A percentile compares a stretch with the other conserved stretches of the same genome.
Conservation (phyloP, 2,329 filamentous ascomycete genomes). For the Orbilia ellipsospora region DNA sequence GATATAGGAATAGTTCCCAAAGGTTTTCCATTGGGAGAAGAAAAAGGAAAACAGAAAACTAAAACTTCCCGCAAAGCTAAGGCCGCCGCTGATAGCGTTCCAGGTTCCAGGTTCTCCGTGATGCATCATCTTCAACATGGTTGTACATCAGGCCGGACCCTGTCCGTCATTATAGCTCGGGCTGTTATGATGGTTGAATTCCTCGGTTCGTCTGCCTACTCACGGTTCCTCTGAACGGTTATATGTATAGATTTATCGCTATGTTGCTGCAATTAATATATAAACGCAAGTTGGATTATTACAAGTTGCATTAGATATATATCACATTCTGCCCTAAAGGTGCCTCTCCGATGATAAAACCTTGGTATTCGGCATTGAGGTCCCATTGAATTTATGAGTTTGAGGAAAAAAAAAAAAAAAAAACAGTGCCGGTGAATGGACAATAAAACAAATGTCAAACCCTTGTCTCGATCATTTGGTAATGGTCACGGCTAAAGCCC, state of each 20-base stretch:
- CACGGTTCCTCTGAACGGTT: neutral
- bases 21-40: neutral
- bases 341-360: no score
- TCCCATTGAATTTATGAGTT: neutral
- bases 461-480: constrained; percentile 29
- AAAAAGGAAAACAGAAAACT: no score
- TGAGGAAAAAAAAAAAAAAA: constrained; percentile 2
- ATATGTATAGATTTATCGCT: constrained; percentile 8
- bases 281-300: no score
- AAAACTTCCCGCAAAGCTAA: constrained; percentile 4
- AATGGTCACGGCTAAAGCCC: constrained; percentile 38
- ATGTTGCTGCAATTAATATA: no score
- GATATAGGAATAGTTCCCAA: constrained; percentile 8
- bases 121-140: constrained; percentile 48
- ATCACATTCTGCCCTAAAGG: no score
- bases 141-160: constrained; percentile 37
- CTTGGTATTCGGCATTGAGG: no score
- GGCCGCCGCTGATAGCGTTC: constrained; percentile 28
- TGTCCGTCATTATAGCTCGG: constrained; percentile 47
- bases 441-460: neutral
- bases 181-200: constrained; percentile 46
- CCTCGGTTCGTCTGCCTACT: constrained; percentile 46
- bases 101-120: constrained; percentile 37
- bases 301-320: no score
- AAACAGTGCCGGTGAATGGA: neutral